These are phyloP conservation scores for Kwoniella botswanensis DNA, from an alignment of 768 basidiomycete species.

Conservation along the genomic window DNA sequence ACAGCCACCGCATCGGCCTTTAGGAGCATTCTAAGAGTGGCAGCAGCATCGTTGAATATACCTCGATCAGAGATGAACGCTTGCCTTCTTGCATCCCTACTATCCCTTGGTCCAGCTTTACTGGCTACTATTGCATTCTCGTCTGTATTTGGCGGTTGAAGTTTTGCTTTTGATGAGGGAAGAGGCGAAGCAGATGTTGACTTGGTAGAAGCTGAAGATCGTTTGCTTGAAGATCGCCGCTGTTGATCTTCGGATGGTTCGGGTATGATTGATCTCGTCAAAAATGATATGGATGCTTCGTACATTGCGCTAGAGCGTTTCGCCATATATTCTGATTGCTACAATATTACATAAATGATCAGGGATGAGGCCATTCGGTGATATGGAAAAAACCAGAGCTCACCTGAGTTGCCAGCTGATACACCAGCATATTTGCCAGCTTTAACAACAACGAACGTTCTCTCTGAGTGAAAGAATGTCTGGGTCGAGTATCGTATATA, in stretches of 20 bases:
- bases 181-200: not conserved
- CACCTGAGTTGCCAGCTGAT: conserved; percentile 48
- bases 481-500: conserved; percentile 33
- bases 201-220: not conserved
- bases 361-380: not conserved
- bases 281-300: conserved; percentile 41
- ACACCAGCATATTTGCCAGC: conserved; percentile 54
- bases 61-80: conserved; percentile 26
- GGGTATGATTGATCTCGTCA: conserved; percentile 43
- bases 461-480: conserved; percentile 36
- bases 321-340: conserved; percentile 48
- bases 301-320: conserved; percentile 41
- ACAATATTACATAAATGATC: not conserved
- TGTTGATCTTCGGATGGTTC: not conserved
- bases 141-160: not conserved
- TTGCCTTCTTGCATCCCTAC: conserved; percentile 31
- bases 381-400: not conserved
- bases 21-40: conserved; percentile 40
- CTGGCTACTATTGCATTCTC: conserved; percentile 4
- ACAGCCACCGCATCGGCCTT: conserved; percentile 46
- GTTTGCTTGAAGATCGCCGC: not conserved
- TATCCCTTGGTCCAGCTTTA: conserved; percentile 43
- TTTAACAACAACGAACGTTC: conserved; percentile 41
- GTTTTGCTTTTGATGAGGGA: not conserved
- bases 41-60: conserved; percentile 41